Conservation (phyloP, 1,139 yeast genomes). For the Geotrichum klebahnii region DNA sequence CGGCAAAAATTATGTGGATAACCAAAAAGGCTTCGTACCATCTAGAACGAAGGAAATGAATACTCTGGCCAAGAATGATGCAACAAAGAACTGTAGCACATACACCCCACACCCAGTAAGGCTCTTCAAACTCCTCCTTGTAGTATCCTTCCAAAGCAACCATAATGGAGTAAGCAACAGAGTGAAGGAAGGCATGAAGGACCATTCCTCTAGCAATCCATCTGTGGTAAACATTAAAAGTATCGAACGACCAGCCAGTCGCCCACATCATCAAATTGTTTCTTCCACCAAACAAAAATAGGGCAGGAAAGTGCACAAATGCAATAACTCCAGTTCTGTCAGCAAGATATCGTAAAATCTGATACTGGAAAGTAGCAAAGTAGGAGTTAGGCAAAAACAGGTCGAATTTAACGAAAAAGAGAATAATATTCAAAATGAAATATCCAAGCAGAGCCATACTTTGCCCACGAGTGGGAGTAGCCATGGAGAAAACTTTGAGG, state of each 20-base stretch:
- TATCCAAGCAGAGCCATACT: constrained; percentile 32
- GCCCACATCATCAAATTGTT: constrained; percentile 54
- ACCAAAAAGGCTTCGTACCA: constrained; percentile 46
- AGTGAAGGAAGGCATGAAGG: constrained; percentile 45
- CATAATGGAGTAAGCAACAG: constrained; percentile 29
- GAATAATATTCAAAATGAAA: constrained; percentile 30
- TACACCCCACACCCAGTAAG: constrained; percentile 43
- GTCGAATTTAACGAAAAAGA: constrained; percentile 24
- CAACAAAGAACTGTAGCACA: constrained; percentile 36
- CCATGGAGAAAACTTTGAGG: constrained; percentile 25
- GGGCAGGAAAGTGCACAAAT: constrained; percentile 49
- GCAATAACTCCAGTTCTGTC: constrained; percentile 55
- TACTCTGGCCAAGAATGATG: constrained; percentile 32
- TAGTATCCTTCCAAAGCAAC: constrained; percentile 38
- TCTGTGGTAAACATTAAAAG: constrained; percentile 56
- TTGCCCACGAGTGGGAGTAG: constrained; percentile 36
- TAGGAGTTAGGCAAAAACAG: constrained; percentile 23
- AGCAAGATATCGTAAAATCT: constrained; percentile 41
- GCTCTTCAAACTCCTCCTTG: constrained; percentile 34
- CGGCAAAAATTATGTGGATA: constrained; percentile 42
- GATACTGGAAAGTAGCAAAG: constrained; percentile 19
- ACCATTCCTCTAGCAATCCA: constrained; percentile 56
- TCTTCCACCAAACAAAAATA: constrained; percentile 58
- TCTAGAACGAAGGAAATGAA: constrained; percentile 36
- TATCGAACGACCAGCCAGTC: constrained; percentile 59